These are phyloP conservation scores for Cucumis cinereus DNA, from an alignment of 306 rosid genomes.

Conservation along the genomic window DNA sequence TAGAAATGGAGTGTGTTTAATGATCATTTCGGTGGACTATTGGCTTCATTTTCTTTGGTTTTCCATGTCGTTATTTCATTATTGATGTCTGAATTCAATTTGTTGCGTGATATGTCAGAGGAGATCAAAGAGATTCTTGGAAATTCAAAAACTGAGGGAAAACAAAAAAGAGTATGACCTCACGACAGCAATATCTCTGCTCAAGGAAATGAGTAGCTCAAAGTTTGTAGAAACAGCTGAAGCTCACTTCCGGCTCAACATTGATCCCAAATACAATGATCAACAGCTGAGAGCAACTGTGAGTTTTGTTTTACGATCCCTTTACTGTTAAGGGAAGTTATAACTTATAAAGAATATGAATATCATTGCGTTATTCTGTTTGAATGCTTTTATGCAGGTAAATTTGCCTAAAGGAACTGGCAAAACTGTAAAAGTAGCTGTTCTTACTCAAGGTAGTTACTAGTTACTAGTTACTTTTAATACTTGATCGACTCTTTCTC, in stretches of 20 bases:
- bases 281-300: constrained; percentile 97
- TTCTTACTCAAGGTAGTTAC: constrained; percentile 86
- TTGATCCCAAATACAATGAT: constrained; percentile 94
- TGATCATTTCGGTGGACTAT: background rate
- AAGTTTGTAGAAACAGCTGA: constrained; percentile 86
- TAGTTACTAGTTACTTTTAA: constrained; percentile 17
- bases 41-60: background rate
- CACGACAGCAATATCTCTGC: constrained; percentile 58
- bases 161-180: constrained; percentile 68
- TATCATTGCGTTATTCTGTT: background rate
- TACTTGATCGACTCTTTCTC: background rate
- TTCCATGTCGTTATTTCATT: background rate
- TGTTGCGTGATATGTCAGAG: constrained; percentile 29
- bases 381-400: constrained; percentile 34
- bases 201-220: constrained; percentile 52
- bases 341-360: background rate
- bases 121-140: constrained; percentile 93
- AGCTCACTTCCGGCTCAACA: constrained; percentile 98
- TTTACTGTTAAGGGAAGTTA: background rate
- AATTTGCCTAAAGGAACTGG: constrained; percentile 98
- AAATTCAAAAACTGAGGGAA: constrained; percentile 84
- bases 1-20: background rate
- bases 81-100: background rate
- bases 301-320: constrained; percentile 22
- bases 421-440: constrained; percentile 79